phyloP scores from a whole-genome alignment of 805 yeast genomes.

The Saccharomycopsis microspora region DNA sequence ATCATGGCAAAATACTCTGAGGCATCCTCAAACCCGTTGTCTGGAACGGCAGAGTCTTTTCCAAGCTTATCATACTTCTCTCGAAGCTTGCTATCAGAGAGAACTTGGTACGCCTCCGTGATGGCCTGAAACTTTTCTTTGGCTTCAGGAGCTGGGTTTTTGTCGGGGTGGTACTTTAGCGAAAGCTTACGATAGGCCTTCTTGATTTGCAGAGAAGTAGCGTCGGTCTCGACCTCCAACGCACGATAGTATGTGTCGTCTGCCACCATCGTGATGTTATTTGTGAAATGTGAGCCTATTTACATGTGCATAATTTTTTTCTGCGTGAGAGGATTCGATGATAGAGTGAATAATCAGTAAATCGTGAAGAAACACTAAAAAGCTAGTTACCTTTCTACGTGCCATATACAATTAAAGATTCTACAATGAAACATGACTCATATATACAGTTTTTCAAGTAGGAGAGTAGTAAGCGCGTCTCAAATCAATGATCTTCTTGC shows the following conservation, averaged over 20 bases:
- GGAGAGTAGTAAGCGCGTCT: conserved; percentile 75
- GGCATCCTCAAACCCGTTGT: conserved; percentile 68
- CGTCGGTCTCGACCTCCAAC: conserved; percentile 44
- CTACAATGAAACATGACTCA: too few species aligned
- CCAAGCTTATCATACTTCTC: conserved; percentile 66
- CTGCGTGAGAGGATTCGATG: too few species aligned
- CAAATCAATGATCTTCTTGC: conserved; percentile 89
- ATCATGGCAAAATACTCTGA: conserved; percentile 58
- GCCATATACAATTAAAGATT: too few species aligned
- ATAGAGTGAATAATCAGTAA: too few species aligned
- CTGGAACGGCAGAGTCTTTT: conserved; percentile 58
- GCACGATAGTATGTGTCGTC: conserved; percentile 67
- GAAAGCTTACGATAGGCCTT: conserved; percentile 75
- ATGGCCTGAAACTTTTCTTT: conserved; percentile 54
- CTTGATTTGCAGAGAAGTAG: conserved; percentile 57
- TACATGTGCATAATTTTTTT: too few species aligned
- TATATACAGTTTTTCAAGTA: not conserved
- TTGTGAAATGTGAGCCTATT: not conserved
- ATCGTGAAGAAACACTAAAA: too few species aligned
- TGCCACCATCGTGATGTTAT: conserved; percentile 41
- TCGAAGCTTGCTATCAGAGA: conserved; percentile 53
- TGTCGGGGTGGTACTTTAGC: conserved; percentile 69
- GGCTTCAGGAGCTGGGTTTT: conserved; percentile 69
- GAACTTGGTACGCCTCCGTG: conserved; percentile 67
- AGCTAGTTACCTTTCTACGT: too few species aligned